Evolutionary conservation across 495 filamentous ascomycete genomes (phyloP).

Genomic region (Hyaloscypha finlandica): DNA sequence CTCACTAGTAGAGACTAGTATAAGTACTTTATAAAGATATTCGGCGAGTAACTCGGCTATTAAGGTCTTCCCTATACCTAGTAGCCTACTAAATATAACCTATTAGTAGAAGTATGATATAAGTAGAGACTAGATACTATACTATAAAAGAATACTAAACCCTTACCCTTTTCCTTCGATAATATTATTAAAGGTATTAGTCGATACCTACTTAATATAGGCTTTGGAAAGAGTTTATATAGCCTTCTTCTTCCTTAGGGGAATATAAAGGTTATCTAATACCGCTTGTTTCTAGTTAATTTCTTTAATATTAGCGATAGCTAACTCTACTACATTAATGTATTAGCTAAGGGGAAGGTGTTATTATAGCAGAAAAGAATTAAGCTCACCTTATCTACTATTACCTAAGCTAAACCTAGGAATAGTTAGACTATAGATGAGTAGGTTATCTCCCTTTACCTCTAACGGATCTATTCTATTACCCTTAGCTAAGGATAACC

Average conservation of each 20-base stretch:
- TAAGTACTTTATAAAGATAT: slow-evolving; percentile 5
- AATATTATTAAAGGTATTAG: slow-evolving; percentile 15
- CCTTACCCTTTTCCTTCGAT: slow-evolving; percentile 13
- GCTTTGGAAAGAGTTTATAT: slow-evolving; percentile 31
- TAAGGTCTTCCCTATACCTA: not conserved
- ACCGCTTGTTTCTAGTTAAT: slow-evolving; percentile 28
- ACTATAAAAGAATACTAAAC: slow-evolving; percentile 19
- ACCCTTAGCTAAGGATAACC: no score
- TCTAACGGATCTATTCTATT: no score
- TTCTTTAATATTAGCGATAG: not conserved
- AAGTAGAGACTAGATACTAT: not conserved
- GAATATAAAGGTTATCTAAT: slow-evolving; percentile 32
- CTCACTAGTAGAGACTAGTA: no score
- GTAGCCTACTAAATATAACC: slow-evolving; percentile 12
- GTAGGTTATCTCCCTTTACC: no score
- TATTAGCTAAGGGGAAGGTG: no score
- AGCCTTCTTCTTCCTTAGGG: slow-evolving; percentile 29
- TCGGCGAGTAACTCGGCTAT: slow-evolving; percentile 5
- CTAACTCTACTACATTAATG: no score
- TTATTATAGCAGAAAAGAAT: no score
- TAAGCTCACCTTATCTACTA: no score
- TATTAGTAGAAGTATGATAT: slow-evolving; percentile 4
- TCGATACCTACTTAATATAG: slow-evolving; percentile 5
- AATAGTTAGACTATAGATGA: no score
- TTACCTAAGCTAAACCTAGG: no score